These are phyloP conservation scores for Rhodotorula diobovata DNA, from an alignment of 768 basidiomycete genomes.

Conservation along the genomic window DNA sequence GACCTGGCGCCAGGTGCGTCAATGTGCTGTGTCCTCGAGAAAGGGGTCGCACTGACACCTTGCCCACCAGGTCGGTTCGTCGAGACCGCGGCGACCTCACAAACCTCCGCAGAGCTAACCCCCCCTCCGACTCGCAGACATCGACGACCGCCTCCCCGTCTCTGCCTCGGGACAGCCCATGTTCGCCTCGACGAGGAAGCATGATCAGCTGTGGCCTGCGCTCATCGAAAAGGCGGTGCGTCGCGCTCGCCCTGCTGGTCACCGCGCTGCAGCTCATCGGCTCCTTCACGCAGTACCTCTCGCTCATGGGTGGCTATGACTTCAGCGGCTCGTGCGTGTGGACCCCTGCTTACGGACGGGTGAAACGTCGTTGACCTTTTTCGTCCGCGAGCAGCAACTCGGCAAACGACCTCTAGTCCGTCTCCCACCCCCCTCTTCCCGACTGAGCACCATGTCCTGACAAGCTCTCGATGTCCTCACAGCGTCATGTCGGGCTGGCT, in stretches of 20 bases:
- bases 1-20: conserved; percentile 43
- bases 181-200: not conserved
- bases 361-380: not conserved
- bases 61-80: not conserved
- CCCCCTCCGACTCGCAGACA: not conserved
- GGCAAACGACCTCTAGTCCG: conserved; percentile 31
- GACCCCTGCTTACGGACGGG: not conserved
- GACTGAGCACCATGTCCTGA: not conserved
- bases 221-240: conserved; percentile 38
- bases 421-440: not conserved
- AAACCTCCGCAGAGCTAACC: not conserved
- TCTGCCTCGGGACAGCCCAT: not conserved
- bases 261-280: not conserved
- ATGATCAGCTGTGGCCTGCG: conserved; percentile 27
- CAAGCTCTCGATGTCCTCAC: not conserved
- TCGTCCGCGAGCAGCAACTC: conserved; percentile 16
- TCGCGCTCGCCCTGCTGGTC: not conserved
- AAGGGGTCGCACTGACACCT: not conserved
- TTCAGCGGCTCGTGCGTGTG: conserved; percentile 32
- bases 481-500: conserved; percentile 35
- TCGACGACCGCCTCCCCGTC: conserved; percentile 26
- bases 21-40: no score
- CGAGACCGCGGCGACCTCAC: no score
- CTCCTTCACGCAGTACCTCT: conserved; percentile 21
- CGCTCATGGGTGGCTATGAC: conserved; percentile 29